Evolutionary conservation across 257 asterid genomes (phyloP).

Genomic region (Gentiana straminea): DNA sequence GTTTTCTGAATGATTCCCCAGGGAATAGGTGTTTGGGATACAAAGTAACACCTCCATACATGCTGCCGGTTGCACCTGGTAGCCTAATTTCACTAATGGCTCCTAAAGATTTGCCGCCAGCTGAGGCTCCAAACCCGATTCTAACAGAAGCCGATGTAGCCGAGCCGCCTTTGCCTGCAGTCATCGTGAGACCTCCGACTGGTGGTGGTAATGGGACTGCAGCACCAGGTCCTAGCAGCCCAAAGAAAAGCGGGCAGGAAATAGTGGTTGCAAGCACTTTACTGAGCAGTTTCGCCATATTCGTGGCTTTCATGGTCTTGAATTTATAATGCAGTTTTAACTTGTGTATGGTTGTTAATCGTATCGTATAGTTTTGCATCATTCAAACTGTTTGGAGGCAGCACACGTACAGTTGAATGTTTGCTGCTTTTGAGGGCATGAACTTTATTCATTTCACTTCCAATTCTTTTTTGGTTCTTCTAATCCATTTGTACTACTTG

Average conservation of each 20-base stretch:
- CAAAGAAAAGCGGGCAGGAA: constrained; percentile 43
- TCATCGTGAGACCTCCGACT: constrained; percentile 20
- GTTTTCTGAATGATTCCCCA: constrained; percentile 17
- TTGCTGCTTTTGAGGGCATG: constrained; percentile 1
- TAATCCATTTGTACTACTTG: no score
- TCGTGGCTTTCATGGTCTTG: constrained; percentile 29
- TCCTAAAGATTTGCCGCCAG: constrained; percentile 35
- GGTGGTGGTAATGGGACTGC: constrained; percentile 18
- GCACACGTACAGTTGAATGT: constrained; percentile 3
- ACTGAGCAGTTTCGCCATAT: constrained; percentile 27
- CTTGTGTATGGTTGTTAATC: background rate
- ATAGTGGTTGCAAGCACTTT: constrained; percentile 28
- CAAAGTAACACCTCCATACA: constrained; percentile 33
- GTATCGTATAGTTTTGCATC: background rate
- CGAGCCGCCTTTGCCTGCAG: constrained; percentile 75
- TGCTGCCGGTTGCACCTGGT: constrained; percentile 50
- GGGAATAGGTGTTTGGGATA: constrained; percentile 69
- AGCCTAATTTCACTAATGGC: constrained; percentile 32
- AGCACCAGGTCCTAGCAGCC: constrained; percentile 27
- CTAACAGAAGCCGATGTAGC: constrained; percentile 38
- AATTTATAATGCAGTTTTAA: constrained; percentile 4
- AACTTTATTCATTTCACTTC: background rate
- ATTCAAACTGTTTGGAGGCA: background rate
- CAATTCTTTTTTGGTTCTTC: constrained; percentile 9
- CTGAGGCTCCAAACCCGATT: constrained; percentile 57